Percentiles rank a stretch among this genome's conserved stretches.
Evolutionary conservation across 495 filamentous ascomycete species (phyloP).

Genomic region (Penicillium turbatum): DNA sequence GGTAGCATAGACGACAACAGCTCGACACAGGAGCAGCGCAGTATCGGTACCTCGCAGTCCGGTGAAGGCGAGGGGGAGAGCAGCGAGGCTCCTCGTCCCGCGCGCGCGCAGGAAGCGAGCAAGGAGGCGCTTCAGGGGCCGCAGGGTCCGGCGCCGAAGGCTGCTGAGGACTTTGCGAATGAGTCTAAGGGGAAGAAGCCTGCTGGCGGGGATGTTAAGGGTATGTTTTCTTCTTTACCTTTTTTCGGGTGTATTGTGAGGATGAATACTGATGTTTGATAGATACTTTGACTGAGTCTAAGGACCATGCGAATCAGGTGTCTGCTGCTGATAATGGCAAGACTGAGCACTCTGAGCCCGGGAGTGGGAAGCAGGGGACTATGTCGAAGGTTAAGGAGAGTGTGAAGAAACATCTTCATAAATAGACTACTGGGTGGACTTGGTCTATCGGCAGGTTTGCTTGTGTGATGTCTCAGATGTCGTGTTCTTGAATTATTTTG

Average conservation of each 20-base stretch:
- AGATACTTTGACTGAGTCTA: background rate
- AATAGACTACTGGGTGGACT: background rate
- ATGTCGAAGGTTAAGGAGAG: slow-evolving; percentile 33
- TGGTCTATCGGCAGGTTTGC: background rate
- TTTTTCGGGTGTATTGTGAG: background rate
- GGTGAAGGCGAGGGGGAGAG: background rate
- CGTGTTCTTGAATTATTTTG: background rate
- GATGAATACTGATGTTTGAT: background rate
- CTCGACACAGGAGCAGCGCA: slow-evolving; percentile 3
- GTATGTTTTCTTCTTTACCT: background rate
- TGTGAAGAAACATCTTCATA: slow-evolving; percentile 28
- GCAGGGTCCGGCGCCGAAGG: slow-evolving; percentile 23
- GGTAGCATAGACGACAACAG: slow-evolving; percentile 3
- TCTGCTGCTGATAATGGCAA: background rate
- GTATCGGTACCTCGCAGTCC: background rate
- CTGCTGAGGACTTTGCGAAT: slow-evolving; percentile 30
- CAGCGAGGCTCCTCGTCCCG: background rate
- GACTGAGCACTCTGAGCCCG: slow-evolving; percentile 4
- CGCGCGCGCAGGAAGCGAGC: slow-evolving; percentile 18
- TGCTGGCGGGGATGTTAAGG: background rate
- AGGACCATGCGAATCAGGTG: background rate
- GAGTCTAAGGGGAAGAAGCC: slow-evolving; percentile 13
- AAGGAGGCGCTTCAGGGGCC: slow-evolving; percentile 37
- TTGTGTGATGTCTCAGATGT: background rate
- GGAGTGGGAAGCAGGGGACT: slow-evolving; percentile 11